These are phyloP conservation scores for Botrytis elliptica DNA, from an alignment of 2,329 filamentous ascomycete genomes.

Conservation along the genomic window DNA sequence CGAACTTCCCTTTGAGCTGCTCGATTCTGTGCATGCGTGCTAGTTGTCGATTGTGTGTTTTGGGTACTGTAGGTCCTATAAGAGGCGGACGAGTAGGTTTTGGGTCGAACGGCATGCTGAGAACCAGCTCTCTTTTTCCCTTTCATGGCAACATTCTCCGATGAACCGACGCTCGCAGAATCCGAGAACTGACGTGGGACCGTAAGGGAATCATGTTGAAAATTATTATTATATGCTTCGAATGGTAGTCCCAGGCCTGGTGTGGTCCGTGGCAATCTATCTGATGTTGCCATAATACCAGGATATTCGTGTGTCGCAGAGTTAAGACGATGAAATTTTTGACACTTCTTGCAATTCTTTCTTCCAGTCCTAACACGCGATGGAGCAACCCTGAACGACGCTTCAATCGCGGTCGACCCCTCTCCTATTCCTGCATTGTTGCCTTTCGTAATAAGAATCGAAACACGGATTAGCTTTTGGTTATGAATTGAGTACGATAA, in stretches of 20 bases:
- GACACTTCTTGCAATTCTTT: background rate
- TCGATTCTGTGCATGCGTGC: conserved; percentile 31
- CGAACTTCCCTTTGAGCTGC: conserved; percentile 33
- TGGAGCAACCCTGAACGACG: conserved; percentile 18
- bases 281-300: conserved; percentile 24
- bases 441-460: background rate
- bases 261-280: conserved; percentile 25
- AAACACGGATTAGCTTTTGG: background rate
- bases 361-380: conserved; percentile 17
- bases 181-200: conserved; percentile 26
- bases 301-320: conserved; percentile 14
- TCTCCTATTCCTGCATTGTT: conserved; percentile 11
- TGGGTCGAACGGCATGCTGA: conserved; percentile 25
- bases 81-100: conserved; percentile 34
- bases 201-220: conserved; percentile 30
- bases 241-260: conserved; percentile 26
- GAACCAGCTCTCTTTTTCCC: conserved; percentile 27
- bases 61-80: conserved; percentile 22
- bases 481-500: background rate
- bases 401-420: conserved; percentile 19
- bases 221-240: conserved; percentile 30
- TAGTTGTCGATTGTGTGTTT: conserved; percentile 31
- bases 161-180: conserved; percentile 31
- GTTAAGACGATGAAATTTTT: background rate
- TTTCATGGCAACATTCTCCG: conserved; percentile 30